Conservation (phyloP, 306 rosid genomes). For the Quercus glauca region DNA sequence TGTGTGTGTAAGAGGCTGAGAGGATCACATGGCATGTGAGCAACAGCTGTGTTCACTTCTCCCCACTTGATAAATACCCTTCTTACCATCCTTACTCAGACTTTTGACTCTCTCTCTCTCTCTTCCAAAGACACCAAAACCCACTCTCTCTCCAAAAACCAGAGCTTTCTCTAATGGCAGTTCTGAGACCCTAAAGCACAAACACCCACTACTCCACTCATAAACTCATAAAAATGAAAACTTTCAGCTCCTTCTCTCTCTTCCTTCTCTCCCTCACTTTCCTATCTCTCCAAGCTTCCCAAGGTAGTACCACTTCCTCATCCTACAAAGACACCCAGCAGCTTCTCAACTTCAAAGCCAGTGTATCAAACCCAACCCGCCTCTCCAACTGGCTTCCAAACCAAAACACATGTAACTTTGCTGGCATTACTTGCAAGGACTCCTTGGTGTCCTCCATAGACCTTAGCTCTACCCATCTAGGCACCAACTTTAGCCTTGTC, state of each 20-base stretch:
- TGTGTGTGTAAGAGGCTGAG: neutral
- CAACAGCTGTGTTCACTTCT: conserved; percentile 62
- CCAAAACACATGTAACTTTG: conserved; percentile 55
- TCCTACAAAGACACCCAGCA: conserved; percentile 27
- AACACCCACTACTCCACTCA: neutral
- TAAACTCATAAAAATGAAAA: conserved; percentile 23
- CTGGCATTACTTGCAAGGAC: conserved; percentile 58
- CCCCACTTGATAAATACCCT: conserved; percentile 77
- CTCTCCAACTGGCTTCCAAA: conserved; percentile 63
- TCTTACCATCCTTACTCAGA: conserved; percentile 44
- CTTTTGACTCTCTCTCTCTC: conserved; percentile 58
- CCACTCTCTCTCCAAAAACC: conserved; percentile 8
- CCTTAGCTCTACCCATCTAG: conserved; percentile 40
- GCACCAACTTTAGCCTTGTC: conserved; percentile 52
- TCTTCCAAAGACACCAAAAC: neutral
- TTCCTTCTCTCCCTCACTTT: conserved; percentile 11
- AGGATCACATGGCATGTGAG: conserved; percentile 80
- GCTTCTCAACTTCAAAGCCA: conserved; percentile 62
- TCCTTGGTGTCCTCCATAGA: conserved; percentile 57
- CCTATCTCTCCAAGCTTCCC: conserved; percentile 11
- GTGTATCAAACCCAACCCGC: conserved; percentile 45
- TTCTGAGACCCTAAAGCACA: conserved; percentile 25
- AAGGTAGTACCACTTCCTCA: conserved; percentile 8
- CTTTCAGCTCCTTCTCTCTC: neutral
- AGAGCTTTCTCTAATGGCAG: conserved; percentile 61